Conservation (phyloP, 2,329 filamentous ascomycete species). For the Stylonectria norvegica region DNA sequence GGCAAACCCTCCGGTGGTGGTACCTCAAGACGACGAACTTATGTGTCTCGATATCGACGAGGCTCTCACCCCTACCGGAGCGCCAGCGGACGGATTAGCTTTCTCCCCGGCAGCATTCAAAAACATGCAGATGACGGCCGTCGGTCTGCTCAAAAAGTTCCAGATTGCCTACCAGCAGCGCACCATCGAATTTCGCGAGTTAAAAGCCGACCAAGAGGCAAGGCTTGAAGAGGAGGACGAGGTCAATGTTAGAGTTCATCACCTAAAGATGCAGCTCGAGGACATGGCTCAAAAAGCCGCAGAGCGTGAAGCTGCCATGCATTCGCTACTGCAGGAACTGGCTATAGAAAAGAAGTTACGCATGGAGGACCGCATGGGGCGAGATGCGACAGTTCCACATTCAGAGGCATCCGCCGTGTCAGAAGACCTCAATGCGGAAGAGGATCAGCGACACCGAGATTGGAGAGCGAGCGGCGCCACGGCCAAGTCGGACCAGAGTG, state of each 20-base stretch:
- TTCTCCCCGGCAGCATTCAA: conserved; percentile 60
- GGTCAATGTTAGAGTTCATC: conserved; percentile 47
- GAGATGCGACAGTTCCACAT: conserved; percentile 25
- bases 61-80: conserved; percentile 48
- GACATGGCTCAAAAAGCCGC: conserved; percentile 52
- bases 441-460: conserved; percentile 42
- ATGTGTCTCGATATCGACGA: conserved; percentile 53
- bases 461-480: conserved; percentile 45
- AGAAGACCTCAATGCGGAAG: conserved; percentile 54
- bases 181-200: conserved; percentile 47
- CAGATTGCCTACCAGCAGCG: conserved; percentile 57
- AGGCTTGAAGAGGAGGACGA: conserved; percentile 56
- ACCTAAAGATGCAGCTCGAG: conserved; percentile 59
- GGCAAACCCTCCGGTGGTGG: conserved; percentile 19
- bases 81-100: conserved; percentile 42
- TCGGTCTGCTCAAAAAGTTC: conserved; percentile 52
- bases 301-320: conserved; percentile 52
- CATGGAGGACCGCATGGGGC: conserved; percentile 29
- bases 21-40: conserved; percentile 48
- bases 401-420: conserved; percentile 44
- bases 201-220: conserved; percentile 52
- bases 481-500: conserved; percentile 39
- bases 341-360: conserved; percentile 48
- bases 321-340: conserved; percentile 48
- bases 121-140: conserved; percentile 57